Base-by-base conservation (phyloP, 2,329 filamentous ascomycete genomes). In the Aspergillus tamarii region DNA sequence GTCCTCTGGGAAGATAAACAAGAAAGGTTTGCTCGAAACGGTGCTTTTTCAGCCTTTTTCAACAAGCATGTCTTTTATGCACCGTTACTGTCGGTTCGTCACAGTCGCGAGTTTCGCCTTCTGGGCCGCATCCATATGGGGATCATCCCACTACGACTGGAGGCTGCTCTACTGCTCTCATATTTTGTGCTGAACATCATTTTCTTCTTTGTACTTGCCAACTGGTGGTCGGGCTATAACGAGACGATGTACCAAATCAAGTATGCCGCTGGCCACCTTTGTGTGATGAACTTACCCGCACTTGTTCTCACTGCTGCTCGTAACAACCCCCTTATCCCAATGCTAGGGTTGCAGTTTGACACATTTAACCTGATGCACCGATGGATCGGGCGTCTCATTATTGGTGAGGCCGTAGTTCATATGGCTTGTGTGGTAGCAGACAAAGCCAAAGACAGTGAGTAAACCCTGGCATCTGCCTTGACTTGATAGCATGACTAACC, bases 281-380 rank as follows among this genome's bases (percentile, higher is more conserved):
- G 93, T 4, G 84, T 92, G 10, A 87, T 96, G 75, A 98, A 97
- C 81, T 89, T 96, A 84, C 87, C 97, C 12, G 93, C 92, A 3
- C 87, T 97, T 55, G 85, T 97, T 70, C 86, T 97, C 67, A 87
- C 97, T 64, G 93, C 93, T 21, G 89, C 92, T 39, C 90, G 94
- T 72, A 97, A 97, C 82, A 98, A 97, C 79, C 92, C 92, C 3
- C 83, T 97, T 59, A 96, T 97, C 72, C 77, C 82, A 6, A 76
- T 95, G 34, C 84, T 97, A 61, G 87, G 90, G 67, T 89, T 97
- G 73, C 92, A 91, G 72, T 98, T 97, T 78, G 94, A 98, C 77
- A 94, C 93, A 0, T 97, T 96, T 84, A 97, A 97, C 76, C 87
- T 94, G 12, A 82, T 94, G 63, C 92, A 95, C 78, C 88, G 92